These are phyloP conservation scores for Calonectria crousiana DNA, from an alignment of 2,329 filamentous ascomycete species.

Conservation along the genomic window DNA sequence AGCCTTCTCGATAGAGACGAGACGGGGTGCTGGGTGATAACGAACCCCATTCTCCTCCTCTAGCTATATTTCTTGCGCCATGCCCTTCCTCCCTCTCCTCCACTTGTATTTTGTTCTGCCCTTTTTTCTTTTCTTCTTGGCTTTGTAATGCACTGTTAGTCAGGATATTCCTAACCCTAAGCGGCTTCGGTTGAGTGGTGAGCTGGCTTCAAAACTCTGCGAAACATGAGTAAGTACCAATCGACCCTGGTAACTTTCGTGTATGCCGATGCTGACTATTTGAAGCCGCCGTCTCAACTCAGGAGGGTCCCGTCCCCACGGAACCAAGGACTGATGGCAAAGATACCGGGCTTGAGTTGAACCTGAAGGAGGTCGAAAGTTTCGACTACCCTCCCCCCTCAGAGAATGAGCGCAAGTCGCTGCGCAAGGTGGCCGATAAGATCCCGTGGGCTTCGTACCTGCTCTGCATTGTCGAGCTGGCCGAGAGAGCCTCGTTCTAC, in stretches of 20 bases:
- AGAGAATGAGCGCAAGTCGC: not conserved
- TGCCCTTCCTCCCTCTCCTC: not conserved
- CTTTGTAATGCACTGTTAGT: not conserved
- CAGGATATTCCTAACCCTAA: not conserved
- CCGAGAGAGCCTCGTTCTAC: slow-evolving; percentile 72
- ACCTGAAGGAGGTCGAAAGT: slow-evolving; percentile 2
- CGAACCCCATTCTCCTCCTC: not conserved
- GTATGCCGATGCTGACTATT: not conserved
- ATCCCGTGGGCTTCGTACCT: slow-evolving; percentile 67
- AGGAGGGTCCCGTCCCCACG: not conserved
- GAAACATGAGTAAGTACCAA: not conserved
- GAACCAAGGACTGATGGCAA: not conserved
- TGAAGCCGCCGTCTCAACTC: not conserved
- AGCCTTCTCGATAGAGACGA: not conserved
- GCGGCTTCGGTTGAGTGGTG: not conserved
- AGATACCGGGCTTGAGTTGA: not conserved
- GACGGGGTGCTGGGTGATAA: not conserved
- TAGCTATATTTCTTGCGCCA: not conserved
- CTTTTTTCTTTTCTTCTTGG: not conserved
- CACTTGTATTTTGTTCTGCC: not conserved
- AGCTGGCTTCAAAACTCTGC: not conserved
- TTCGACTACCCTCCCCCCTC: not conserved
- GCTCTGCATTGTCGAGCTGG: slow-evolving; percentile 70
- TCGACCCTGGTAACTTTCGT: not conserved
- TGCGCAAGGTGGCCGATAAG: slow-evolving; percentile 51